A percentile compares a stretch with the other conserved stretches of the same genome.
Evolutionary conservation across 2,329 filamentous ascomycete species (phyloP).

Genomic region (Fusarium udum): DNA sequence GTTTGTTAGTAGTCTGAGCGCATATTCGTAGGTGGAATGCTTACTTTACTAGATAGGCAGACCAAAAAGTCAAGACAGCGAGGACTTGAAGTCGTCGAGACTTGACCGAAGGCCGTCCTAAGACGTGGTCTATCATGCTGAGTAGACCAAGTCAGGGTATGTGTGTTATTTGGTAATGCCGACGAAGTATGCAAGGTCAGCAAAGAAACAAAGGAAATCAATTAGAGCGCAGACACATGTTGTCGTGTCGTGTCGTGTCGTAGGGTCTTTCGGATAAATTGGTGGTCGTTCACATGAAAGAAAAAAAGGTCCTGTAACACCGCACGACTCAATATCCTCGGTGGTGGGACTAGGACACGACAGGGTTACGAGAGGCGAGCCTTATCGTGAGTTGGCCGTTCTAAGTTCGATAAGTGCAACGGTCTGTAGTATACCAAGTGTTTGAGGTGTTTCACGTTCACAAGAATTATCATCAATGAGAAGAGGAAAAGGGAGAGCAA

Average conservation of each 20-base stretch:
- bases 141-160: background rate
- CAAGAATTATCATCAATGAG: background rate
- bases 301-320: background rate
- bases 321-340: conserved; percentile 30
- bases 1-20: conserved; percentile 25
- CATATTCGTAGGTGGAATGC: conserved; percentile 26
- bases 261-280: conserved; percentile 15
- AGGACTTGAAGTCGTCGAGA: conserved; percentile 94
- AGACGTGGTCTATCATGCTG: conserved; percentile 82
- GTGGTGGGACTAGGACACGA: conserved; percentile 19
- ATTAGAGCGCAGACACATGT: conserved; percentile 29
- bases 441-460: background rate
- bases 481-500: background rate
- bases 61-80: conserved; percentile 91
- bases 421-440: background rate
- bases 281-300: conserved; percentile 41
- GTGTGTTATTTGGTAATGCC: background rate
- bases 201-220: conserved; percentile 21
- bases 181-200: background rate
- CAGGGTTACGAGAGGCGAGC: conserved; percentile 2
- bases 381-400: conserved; percentile 12
- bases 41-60: conserved; percentile 80
- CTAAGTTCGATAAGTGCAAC: conserved; percentile 7
- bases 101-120: conserved; percentile 89
- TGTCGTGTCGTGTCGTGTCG: conserved; percentile 8